These are phyloP conservation scores for Hysterangium stoloniferum DNA, from an alignment of 768 basidiomycete species.

Conservation along the genomic window DNA sequence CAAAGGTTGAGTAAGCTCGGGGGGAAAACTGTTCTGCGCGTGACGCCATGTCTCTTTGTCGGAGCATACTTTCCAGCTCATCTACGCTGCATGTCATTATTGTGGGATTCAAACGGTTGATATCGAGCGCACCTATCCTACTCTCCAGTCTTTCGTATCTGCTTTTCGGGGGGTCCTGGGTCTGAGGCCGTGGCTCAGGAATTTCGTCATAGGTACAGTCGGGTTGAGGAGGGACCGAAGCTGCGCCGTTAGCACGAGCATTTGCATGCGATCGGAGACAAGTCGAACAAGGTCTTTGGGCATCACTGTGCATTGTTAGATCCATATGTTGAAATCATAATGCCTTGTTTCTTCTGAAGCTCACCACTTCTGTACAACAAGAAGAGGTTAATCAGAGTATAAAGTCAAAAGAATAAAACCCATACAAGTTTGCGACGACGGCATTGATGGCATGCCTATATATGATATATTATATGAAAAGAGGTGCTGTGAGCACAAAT, in stretches of 20 bases:
- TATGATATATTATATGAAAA: background rate
- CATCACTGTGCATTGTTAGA: conserved; percentile 41
- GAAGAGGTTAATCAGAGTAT: conserved; percentile 6
- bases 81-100: conserved; percentile 34
- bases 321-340: no score
- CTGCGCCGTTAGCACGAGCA: conserved; percentile 51
- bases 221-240: conserved; percentile 43
- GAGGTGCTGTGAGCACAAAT: background rate
- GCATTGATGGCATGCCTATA: conserved; percentile 46
- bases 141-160: conserved; percentile 57
- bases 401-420: conserved; percentile 9
- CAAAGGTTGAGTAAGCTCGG: no score
- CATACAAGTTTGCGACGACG: conserved; percentile 66
- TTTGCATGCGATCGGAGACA: conserved; percentile 71
- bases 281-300: conserved; percentile 69
- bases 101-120: background rate
- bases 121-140: conserved; percentile 48
- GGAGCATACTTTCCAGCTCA: conserved; percentile 61
- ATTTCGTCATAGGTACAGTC: conserved; percentile 72
- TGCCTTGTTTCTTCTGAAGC: no score
- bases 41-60: conserved; percentile 39
- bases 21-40: conserved; percentile 3
- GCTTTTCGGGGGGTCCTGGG: conserved; percentile 47
- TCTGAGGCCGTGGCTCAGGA: conserved; percentile 34
- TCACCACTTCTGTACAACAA: conserved; percentile 64